Conservation (phyloP, 2,329 filamentous ascomycete species). For the Alternaria infectoria region DNA sequence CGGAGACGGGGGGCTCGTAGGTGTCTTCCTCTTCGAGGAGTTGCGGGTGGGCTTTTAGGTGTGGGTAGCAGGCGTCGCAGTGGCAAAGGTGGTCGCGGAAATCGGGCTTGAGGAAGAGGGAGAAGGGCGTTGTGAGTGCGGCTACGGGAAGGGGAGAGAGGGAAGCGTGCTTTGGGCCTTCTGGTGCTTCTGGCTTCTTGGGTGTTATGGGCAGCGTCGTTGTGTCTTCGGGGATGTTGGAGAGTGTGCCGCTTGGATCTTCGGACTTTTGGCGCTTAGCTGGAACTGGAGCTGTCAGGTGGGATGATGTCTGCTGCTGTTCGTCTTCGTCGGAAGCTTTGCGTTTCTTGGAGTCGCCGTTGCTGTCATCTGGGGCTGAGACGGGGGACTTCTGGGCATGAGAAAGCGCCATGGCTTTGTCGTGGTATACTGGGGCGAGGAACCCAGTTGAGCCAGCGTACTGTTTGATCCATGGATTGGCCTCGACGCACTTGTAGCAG, state of each 20-base stretch:
- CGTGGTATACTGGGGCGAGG: constrained; percentile 70
- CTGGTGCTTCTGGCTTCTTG: constrained; percentile 28
- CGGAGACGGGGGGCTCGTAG: constrained; percentile 88
- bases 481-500: constrained; percentile 91
- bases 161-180: constrained; percentile 65
- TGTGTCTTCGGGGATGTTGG: constrained; percentile 46
- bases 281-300: constrained; percentile 21
- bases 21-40: constrained; percentile 93
- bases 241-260: constrained; percentile 32
- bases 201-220: constrained; percentile 32
- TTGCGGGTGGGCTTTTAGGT: constrained; percentile 73
- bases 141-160: constrained; percentile 62
- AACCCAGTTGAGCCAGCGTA: constrained; percentile 86
- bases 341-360: constrained; percentile 50
- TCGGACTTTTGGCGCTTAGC: constrained; percentile 47
- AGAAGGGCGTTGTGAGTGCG: constrained; percentile 67
- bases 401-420: constrained; percentile 30
- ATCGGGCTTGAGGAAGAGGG: constrained; percentile 78
- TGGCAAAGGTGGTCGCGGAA: constrained; percentile 86
- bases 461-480: constrained; percentile 87
- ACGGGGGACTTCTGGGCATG: constrained; percentile 7
- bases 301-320: constrained; percentile 21
- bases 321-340: constrained; percentile 54
- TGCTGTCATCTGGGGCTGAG: constrained; percentile 23
- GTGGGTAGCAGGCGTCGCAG: constrained; percentile 79